phyloP scores from a whole-genome alignment of 371 early-diverging fungal genomes.

The Saksenaea vasiformis region DNA sequence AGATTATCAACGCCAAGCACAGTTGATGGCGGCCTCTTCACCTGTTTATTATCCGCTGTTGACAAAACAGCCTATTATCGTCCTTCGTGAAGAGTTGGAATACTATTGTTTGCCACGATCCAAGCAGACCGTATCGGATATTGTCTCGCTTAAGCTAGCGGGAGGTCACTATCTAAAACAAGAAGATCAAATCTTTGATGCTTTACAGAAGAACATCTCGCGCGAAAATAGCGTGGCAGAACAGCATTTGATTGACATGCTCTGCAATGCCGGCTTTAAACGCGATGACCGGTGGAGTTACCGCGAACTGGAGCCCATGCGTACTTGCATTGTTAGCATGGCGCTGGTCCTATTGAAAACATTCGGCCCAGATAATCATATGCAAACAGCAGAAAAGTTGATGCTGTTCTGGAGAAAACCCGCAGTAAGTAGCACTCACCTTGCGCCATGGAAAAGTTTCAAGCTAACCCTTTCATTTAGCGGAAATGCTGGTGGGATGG shows the following conservation, averaged over 20 bases:
- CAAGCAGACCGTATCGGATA: constrained; percentile 20
- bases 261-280: constrained; percentile 81
- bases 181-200: constrained; percentile 74
- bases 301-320: constrained; percentile 71
- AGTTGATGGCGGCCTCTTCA: constrained; percentile 32
- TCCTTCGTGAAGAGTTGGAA: constrained; percentile 65
- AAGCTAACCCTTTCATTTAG: constrained; percentile 28
- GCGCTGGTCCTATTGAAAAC: constrained; percentile 72
- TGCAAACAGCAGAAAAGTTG: constrained; percentile 80
- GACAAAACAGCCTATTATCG: constrained; percentile 73
- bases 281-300: constrained; percentile 80
- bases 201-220: constrained; percentile 73
- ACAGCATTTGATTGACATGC: constrained; percentile 85
- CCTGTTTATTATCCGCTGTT: constrained; percentile 58
- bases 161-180: constrained; percentile 67
- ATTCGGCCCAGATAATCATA: constrained; percentile 72
- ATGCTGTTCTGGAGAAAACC: constrained; percentile 85
- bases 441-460: no score
- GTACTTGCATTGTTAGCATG: constrained; percentile 71
- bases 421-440: constrained; percentile 60
- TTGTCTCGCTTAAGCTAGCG: constrained; percentile 56
- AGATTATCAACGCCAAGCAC: constrained; percentile 2
- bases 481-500: constrained; percentile 91
- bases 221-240: constrained; percentile 77
- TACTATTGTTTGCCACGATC: constrained; percentile 56